Percentiles rank a stretch among this genome's conserved stretches.
phyloP scores from a whole-genome alignment of 2,329 filamentous ascomycete species.

The Verticillium nubilum region DNA sequence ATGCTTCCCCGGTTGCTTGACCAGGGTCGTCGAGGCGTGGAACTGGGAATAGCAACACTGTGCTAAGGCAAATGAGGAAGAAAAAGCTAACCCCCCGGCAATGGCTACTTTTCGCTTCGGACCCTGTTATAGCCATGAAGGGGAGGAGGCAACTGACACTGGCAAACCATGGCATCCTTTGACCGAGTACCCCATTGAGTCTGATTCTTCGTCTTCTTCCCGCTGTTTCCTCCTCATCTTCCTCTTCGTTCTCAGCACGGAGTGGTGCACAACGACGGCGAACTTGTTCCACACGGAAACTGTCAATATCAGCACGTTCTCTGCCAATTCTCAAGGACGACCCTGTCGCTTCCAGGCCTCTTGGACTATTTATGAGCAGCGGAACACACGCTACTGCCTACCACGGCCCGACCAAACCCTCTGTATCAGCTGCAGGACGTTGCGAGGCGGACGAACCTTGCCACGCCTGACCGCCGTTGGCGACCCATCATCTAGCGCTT shows the following conservation, averaged over 20 bases:
- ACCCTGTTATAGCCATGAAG: background rate
- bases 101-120: background rate
- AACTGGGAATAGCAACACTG: background rate
- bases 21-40: background rate
- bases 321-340: background rate
- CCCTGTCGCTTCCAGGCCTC: background rate
- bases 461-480: background rate
- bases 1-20: background rate
- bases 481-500: background rate
- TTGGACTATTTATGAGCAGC: background rate
- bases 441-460: background rate
- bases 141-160: background rate
- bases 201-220: background rate
- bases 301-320: background rate
- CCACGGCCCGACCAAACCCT: background rate
- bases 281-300: background rate
- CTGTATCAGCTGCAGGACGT: background rate
- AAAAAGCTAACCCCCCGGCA: background rate
- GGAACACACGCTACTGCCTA: background rate
- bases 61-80: background rate
- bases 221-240: background rate
- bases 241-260: background rate
- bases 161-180: background rate
- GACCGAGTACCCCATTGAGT: background rate
- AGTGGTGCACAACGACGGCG: background rate